Conservation (phyloP, 108 stramenopile species). For the Stephanodiscus minutulus region DNA sequence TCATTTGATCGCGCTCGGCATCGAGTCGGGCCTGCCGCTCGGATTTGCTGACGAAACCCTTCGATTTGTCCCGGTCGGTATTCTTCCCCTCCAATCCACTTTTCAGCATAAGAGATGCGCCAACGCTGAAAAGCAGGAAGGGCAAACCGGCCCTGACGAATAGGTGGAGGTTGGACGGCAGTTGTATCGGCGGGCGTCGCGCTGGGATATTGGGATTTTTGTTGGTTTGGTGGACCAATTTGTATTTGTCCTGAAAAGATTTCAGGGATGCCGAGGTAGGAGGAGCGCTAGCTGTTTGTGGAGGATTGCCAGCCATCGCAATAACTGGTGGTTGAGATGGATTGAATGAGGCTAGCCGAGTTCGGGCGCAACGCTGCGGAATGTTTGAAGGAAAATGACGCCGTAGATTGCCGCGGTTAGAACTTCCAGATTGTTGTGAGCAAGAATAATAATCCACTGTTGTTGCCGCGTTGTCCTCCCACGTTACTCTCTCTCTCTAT, state of each 20-base stretch:
- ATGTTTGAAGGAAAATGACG: neutral
- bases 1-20: constrained; percentile 85
- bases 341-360: neutral
- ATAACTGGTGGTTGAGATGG: neutral
- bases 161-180: constrained; percentile 50
- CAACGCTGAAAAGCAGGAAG: constrained; percentile 77
- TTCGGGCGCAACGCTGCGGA: neutral
- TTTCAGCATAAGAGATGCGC: constrained; percentile 78
- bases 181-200: constrained; percentile 20
- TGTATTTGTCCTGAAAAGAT: constrained; percentile 27
- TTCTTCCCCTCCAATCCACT: constrained; percentile 86
- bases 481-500: no score
- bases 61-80: constrained; percentile 74
- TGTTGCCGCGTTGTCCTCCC: no score
- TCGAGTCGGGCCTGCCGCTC: constrained; percentile 80
- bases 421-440: no score
- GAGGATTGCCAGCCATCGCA: constrained; percentile 6
- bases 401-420: no score
- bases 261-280: constrained; percentile 13
- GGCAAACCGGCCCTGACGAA: constrained; percentile 79
- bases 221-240: constrained; percentile 20
- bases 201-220: constrained; percentile 10
- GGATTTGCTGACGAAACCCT: constrained; percentile 75
- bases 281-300: constrained; percentile 12
- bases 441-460: no score